These are phyloP conservation scores for Colletotrichum graminicola DNA, from an alignment of 2,329 filamentous ascomycete genomes.

Conservation along the genomic window DNA sequence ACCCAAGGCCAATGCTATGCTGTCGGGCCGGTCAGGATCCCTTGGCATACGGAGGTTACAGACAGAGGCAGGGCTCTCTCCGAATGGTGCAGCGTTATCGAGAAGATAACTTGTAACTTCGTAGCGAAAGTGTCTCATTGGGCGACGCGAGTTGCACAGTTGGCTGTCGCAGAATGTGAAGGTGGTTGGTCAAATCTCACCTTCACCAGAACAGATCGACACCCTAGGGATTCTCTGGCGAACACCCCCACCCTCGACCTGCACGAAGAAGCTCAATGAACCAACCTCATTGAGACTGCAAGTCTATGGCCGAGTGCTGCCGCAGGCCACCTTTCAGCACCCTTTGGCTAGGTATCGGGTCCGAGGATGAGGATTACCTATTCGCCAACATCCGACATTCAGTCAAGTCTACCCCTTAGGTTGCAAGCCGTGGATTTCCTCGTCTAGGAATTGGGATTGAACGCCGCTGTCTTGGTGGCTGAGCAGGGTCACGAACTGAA, in stretches of 20 bases:
- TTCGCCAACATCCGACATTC: background rate
- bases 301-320: background rate
- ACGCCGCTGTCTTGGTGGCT: background rate
- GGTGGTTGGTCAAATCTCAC: background rate
- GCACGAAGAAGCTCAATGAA: background rate
- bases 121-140: conserved; percentile 12
- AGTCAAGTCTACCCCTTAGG: background rate
- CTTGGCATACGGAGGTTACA: conserved; percentile 13
- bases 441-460: background rate
- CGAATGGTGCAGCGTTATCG: conserved; percentile 15
- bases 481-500: too few species aligned
- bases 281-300: background rate
- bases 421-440: background rate
- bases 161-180: background rate
- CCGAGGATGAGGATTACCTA: too few species aligned
- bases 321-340: background rate
- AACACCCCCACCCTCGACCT: background rate
- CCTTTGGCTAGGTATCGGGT: background rate
- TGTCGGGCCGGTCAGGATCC: background rate
- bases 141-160: background rate
- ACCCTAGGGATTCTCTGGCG: too few species aligned
- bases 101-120: conserved; percentile 20
- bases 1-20: conserved; percentile 28
- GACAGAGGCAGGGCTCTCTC: background rate
- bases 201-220: background rate